Conservation (phyloP, 1,284 basidiomycete genomes). For the Apiotrichum veenhuisii region DNA sequence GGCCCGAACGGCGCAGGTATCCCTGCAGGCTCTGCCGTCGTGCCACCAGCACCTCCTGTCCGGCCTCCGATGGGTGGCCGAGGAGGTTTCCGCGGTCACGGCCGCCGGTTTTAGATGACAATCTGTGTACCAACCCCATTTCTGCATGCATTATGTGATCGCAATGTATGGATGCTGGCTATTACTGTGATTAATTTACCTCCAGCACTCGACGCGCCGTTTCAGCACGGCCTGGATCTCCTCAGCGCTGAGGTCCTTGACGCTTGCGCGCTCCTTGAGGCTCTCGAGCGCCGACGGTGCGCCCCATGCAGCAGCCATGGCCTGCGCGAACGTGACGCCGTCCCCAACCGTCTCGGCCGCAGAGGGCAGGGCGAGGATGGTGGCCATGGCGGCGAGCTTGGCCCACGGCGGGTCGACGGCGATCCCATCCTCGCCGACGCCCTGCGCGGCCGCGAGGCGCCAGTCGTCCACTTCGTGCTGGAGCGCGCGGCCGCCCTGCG, state of each 20-base stretch:
- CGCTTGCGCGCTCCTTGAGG: constrained; percentile 55
- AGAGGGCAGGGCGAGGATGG: constrained; percentile 57
- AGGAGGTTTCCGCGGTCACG: constrained; percentile 1
- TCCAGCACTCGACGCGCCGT: constrained; percentile 45
- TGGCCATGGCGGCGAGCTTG: constrained; percentile 62
- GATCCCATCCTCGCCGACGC: constrained; percentile 11
- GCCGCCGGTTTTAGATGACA: constrained; percentile 5
- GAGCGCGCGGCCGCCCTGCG: constrained; percentile 58
- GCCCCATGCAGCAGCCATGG: constrained; percentile 68
- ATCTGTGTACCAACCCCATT: not conserved
- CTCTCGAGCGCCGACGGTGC: constrained; percentile 68
- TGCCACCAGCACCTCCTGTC: not conserved
- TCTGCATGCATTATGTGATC: constrained; percentile 3
- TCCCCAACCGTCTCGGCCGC: constrained; percentile 59
- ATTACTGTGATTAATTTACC: constrained; percentile 7
- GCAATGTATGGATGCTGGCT: not conserved
- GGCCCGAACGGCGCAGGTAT: constrained; percentile 5
- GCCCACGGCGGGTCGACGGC: constrained; percentile 68
- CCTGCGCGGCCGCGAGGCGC: constrained; percentile 64
- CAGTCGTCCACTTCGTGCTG: constrained; percentile 69
- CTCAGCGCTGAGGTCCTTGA: constrained; percentile 24
- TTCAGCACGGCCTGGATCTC: constrained; percentile 42
- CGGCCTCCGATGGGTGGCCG: not conserved
- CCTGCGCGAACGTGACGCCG: constrained; percentile 70
- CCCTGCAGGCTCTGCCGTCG: not conserved